These are phyloP conservation scores for Akanthomyces muscarius DNA, from an alignment of 2,329 filamentous ascomycete genomes.

Conservation along the genomic window DNA sequence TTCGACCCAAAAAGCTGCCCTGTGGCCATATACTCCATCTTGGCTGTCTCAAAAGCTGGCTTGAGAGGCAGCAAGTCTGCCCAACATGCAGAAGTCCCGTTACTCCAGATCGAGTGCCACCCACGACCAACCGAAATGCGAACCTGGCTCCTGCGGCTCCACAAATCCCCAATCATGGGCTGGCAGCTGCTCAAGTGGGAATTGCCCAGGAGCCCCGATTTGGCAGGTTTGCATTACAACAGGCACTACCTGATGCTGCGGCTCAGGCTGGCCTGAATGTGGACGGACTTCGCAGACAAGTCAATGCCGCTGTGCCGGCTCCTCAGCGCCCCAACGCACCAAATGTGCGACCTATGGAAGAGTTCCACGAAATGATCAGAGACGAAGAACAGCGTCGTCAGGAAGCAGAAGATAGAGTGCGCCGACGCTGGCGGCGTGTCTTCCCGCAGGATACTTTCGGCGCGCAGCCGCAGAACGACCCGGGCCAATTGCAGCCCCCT, in stretches of 20 bases:
- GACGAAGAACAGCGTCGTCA: conserved; percentile 11
- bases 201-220: conserved; percentile 2
- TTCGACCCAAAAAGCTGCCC: conserved; percentile 89
- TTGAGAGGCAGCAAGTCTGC: conserved; percentile 95
- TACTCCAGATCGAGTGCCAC: conserved; percentile 28
- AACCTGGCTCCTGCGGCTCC: conserved; percentile 22
- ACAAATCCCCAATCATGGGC: conserved; percentile 21
- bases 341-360: conserved; percentile 10
- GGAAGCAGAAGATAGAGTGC: conserved; percentile 10
- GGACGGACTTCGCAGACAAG: background rate
- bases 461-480: background rate
- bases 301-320: background rate
- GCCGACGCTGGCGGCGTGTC: conserved; percentile 6
- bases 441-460: background rate
- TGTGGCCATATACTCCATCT: conserved; percentile 95
- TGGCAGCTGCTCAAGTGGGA: background rate
- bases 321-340: background rate
- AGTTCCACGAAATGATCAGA: conserved; percentile 7
- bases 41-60: conserved; percentile 91
- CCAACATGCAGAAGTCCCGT: conserved; percentile 89
- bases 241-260: background rate
- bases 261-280: conserved; percentile 3
- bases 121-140: conserved; percentile 24
- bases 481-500: background rate
- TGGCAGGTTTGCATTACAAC: conserved; percentile 7